Percentiles rank a stretch among this genome's conserved stretches.
Conservation (phyloP, 2,329 filamentous ascomycete species). For the Didymella glomerata region DNA sequence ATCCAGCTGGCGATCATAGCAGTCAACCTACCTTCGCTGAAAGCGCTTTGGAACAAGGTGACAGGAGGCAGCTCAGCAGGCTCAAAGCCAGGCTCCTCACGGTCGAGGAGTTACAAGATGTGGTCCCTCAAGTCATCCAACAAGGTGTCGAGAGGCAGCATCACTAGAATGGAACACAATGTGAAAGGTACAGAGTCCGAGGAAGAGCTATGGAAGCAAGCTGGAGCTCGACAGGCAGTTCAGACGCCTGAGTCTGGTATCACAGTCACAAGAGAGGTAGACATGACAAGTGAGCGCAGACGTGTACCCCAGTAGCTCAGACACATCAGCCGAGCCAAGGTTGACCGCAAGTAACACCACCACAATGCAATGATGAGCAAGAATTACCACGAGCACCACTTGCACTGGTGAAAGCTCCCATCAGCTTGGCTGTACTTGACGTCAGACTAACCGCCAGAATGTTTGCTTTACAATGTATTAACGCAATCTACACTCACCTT, state of each 20-base stretch:
- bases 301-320: background rate
- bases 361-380: background rate
- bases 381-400: no score
- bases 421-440: background rate
- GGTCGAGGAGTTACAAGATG: slow-evolving; percentile 13
- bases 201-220: slow-evolving; percentile 28
- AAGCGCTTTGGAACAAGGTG: slow-evolving; percentile 40
- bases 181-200: slow-evolving; percentile 24
- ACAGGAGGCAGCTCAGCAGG: slow-evolving; percentile 14
- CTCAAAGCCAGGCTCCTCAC: background rate
- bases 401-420: background rate
- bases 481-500: background rate
- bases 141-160: slow-evolving; percentile 17
- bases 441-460: background rate
- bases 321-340: no score
- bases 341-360: background rate
- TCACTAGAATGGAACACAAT: slow-evolving; percentile 24
- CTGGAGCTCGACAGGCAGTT: background rate
- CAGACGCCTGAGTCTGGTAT: background rate
- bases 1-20: slow-evolving; percentile 46
- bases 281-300: background rate
- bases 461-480: background rate
- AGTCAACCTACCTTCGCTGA: slow-evolving; percentile 45
- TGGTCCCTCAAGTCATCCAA: slow-evolving; percentile 5
- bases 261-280: slow-evolving; percentile 7